These are phyloP conservation scores for Coemansia sp. DNA, from an alignment of 192 early-diverging fungal species.

Conservation along the genomic window DNA sequence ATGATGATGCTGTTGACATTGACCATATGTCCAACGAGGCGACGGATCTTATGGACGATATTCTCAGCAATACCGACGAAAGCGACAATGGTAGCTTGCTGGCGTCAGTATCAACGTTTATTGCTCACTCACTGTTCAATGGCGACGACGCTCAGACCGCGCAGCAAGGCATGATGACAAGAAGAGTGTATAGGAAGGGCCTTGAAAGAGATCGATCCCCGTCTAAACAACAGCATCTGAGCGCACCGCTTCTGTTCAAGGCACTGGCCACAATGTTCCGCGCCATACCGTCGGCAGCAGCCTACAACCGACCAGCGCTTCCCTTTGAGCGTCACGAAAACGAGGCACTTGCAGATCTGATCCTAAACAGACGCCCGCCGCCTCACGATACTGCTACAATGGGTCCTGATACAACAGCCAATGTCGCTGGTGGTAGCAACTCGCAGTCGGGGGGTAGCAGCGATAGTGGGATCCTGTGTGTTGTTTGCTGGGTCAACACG, in stretches of 20 bases:
- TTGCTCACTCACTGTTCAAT: conserved; percentile 36
- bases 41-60: conserved; percentile 34
- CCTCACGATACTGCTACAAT: neutral
- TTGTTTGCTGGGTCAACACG: conserved; percentile 42
- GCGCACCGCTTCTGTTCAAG: neutral
- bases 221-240: neutral
- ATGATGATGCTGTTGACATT: conserved; percentile 1
- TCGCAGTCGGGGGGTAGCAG: neutral
- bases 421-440: neutral
- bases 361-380: conserved; percentile 38
- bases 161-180: conserved; percentile 26
- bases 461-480: conserved; percentile 23
- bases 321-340: conserved; percentile 33
- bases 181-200: conserved; percentile 34
- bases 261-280: conserved; percentile 3
- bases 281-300: neutral
- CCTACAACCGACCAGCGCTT: conserved; percentile 10
- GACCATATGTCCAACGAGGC: conserved; percentile 12
- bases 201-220: neutral
- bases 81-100: conserved; percentile 25
- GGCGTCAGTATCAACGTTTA: conserved; percentile 31
- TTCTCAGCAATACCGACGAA: conserved; percentile 19
- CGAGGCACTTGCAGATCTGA: conserved; percentile 40
- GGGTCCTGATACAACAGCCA: neutral
- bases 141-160: neutral